Base-by-base conservation (phyloP, 306 rosid genomes). In the Dalbergia oliveri region DNA sequence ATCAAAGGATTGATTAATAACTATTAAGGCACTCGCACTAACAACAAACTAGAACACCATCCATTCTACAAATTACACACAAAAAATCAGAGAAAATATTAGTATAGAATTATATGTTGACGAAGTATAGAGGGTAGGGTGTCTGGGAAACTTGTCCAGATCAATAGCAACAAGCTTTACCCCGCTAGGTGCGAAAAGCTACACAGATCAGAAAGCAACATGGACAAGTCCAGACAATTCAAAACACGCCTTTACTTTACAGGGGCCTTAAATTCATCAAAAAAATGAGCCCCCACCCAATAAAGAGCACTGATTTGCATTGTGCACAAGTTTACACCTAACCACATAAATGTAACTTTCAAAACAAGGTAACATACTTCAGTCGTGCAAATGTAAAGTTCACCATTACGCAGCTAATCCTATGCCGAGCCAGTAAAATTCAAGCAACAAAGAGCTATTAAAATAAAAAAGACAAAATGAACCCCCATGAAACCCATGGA, bases 401-500 rank as follows among this genome's bases (percentile, higher is more conserved):
- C 16, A 66, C 14, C 79, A 72, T 58, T 49, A 47, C 37, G 15
- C 37, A 26, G 31, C 31, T 33, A 37, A 62, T 26, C 31, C 31
- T 26, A 26, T 26, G 31, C 31, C 2, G 31, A 26, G 31, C 31
- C 57, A 80, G n/a, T 31, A 34, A 73, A 75, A 75, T 56, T 49
- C 85, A 63, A 34, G 33, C 54, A 81, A 37, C 81, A 83, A 66
- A 8, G 41, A 71, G 18, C 35, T 73, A 80, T 10, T 37, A 49
- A 49, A 54, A 23, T 39, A 8, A 41, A 47, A 57, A 64, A 31
- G 14, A 11, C 18, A 45, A 45, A 71, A 66, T 4, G n/a, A 58
- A 47, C 31, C 69, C 58, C 35, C 45, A 41, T 16, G 4, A 80
- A 47, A 8, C 35, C n/a, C 37, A 14, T 8, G 39, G 79, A 21